These are phyloP conservation scores for Cercophora newfieldiana DNA, from an alignment of 495 filamentous ascomycete species.

Conservation along the genomic window DNA sequence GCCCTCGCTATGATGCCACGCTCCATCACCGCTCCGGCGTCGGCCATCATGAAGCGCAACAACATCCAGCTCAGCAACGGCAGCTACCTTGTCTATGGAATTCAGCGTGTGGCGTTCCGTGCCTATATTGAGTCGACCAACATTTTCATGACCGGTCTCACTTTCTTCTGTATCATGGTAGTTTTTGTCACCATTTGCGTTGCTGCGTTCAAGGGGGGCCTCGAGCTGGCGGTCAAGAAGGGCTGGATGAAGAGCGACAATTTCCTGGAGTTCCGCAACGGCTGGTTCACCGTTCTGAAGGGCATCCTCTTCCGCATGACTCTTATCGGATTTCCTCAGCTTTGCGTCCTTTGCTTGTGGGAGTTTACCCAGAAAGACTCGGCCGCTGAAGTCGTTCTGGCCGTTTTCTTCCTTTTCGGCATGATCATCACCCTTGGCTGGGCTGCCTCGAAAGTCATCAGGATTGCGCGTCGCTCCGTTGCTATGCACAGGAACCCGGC, in stretches of 20 bases:
- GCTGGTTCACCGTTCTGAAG: slow-evolving; percentile 58
- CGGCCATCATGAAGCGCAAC: slow-evolving; percentile 14
- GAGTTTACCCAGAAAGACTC: slow-evolving; percentile 88
- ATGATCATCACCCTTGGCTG: slow-evolving; percentile 78
- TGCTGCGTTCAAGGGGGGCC: slow-evolving; percentile 73
- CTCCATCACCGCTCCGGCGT: neutral
- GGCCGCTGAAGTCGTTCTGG: slow-evolving; percentile 81
- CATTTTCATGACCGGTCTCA: slow-evolving; percentile 87
- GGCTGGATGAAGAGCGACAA: slow-evolving; percentile 83
- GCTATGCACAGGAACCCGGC: slow-evolving; percentile 93
- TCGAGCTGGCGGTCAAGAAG: slow-evolving; percentile 65
- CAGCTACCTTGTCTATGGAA: slow-evolving; percentile 75
- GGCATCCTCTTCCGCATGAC: slow-evolving; percentile 84
- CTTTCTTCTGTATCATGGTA: slow-evolving; percentile 87
- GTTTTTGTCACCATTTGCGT: slow-evolving; percentile 69
- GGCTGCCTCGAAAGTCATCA: slow-evolving; percentile 87
- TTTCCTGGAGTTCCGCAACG: slow-evolving; percentile 91
- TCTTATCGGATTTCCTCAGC: slow-evolving; percentile 92
- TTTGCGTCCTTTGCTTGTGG: slow-evolving; percentile 90
- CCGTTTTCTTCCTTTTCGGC: slow-evolving; percentile 84
- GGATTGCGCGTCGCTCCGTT: slow-evolving; percentile 83
- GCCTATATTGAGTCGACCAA: slow-evolving; percentile 87
- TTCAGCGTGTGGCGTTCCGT: slow-evolving; percentile 85
- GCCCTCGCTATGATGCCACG: slow-evolving; percentile 43
- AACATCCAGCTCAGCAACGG: slow-evolving; percentile 50